Conservation (phyloP, 805 yeast genomes). For the Phaffomyces thermotolerans region DNA sequence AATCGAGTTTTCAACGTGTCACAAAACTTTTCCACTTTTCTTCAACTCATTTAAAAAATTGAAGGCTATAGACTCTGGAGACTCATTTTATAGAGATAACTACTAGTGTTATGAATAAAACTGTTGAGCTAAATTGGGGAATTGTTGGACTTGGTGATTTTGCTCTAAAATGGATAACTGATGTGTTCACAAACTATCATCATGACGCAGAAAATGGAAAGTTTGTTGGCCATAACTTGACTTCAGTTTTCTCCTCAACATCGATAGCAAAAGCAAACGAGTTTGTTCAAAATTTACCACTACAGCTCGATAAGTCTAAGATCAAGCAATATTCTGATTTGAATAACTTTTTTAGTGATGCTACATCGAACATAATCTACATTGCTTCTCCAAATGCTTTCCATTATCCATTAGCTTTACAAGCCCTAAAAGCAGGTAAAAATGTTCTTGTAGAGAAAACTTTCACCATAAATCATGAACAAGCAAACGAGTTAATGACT, state of each 20-base stretch:
- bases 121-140: constrained; percentile 1
- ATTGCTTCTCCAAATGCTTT: constrained; percentile 48
- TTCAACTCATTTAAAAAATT: too few species aligned
- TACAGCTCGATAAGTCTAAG: background rate
- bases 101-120: background rate
- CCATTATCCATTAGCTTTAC: constrained; percentile 39
- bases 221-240: background rate
- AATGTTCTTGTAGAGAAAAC: constrained; percentile 53
- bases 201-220: background rate
- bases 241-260: background rate
- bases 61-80: background rate
- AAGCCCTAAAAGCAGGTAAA: constrained; percentile 37
- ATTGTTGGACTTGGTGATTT: constrained; percentile 2
- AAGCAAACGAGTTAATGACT: constrained; percentile 34
- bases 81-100: too few species aligned
- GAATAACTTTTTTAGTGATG: constrained; percentile 36
- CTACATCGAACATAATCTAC: constrained; percentile 41
- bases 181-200: background rate
- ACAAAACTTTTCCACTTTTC: too few species aligned
- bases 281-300: background rate
- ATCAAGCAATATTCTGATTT: constrained; percentile 25
- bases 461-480: constrained; percentile 39
- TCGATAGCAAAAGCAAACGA: background rate
- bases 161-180: constrained; percentile 1
- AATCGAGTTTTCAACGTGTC: too few species aligned